A percentile compares a stretch with the other conserved stretches of the same genome.
phyloP scores from a whole-genome alignment of 805 yeast species.

The Zygoascus ofunaensis region DNA sequence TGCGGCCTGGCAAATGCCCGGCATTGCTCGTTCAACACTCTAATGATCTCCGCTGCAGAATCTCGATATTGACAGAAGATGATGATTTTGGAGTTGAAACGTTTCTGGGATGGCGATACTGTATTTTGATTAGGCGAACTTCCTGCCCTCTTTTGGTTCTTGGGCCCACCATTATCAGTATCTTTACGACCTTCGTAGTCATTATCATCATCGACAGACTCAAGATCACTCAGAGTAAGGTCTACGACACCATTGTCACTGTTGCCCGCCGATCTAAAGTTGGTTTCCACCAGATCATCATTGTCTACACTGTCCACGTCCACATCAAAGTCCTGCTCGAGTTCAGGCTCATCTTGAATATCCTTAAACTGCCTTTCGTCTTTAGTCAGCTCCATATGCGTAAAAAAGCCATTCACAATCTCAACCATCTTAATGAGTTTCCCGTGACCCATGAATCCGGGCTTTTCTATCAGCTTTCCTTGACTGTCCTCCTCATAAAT shows the following conservation, averaged over 20 bases:
- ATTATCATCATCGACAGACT: not conserved
- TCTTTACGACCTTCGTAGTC: too few species aligned
- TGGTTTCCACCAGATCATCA: not conserved
- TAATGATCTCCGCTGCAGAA: slow-evolving; percentile 80
- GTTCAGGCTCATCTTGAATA: not conserved
- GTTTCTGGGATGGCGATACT: not conserved
- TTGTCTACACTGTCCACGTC: not conserved
- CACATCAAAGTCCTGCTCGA: not conserved
- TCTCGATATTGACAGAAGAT: slow-evolving; percentile 84
- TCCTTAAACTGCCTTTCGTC: slow-evolving; percentile 15
- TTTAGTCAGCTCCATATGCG: slow-evolving; percentile 12
- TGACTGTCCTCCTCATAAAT: slow-evolving; percentile 3
- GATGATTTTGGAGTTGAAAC: slow-evolving; percentile 51
- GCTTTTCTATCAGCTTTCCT: slow-evolving; percentile 23
- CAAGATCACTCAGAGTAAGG: not conserved
- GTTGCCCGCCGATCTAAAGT: not conserved
- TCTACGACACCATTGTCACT: not conserved
- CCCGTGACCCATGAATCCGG: slow-evolving; percentile 50
- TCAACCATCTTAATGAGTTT: slow-evolving; percentile 54
- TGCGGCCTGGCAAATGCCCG: slow-evolving; percentile 49
- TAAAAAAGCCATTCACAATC: slow-evolving; percentile 50
- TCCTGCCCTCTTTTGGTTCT: too few species aligned
- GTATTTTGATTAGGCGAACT: too few species aligned
- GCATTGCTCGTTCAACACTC: slow-evolving; percentile 34
- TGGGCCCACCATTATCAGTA: too few species aligned